Conservation (phyloP, 352 stramenopile genomes). For the Aphanomyces cochlioides region DNA sequence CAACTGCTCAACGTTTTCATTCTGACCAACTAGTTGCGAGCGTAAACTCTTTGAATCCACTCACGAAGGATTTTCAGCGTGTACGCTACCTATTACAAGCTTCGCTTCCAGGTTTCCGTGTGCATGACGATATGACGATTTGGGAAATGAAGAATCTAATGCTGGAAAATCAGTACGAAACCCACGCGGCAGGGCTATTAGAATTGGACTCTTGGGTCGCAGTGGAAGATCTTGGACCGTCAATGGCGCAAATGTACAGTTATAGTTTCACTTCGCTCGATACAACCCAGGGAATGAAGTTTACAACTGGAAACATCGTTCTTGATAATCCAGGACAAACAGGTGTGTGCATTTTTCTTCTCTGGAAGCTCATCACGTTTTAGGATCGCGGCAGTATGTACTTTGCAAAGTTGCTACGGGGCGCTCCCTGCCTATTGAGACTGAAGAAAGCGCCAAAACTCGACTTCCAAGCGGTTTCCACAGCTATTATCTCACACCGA, state of each 20-base stretch:
- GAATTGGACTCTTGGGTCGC: conserved; percentile 74
- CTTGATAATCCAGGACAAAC: conserved; percentile 26
- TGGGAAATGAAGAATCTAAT: conserved; percentile 70
- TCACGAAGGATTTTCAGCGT: conserved; percentile 53
- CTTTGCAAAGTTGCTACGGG: conserved; percentile 74
- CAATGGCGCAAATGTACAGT: conserved; percentile 51
- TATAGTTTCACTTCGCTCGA: conserved; percentile 54
- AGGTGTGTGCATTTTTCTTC: conserved; percentile 31
- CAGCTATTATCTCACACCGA: conserved; percentile 59
- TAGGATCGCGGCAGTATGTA: conserved; percentile 51
- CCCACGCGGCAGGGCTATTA: conserved; percentile 45
- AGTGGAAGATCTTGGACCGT: conserved; percentile 56
- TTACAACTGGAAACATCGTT: conserved; percentile 56
- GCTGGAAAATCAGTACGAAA: conserved; percentile 55
- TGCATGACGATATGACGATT: conserved; percentile 60
- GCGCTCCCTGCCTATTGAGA: conserved; percentile 46
- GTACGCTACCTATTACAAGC: conserved; percentile 63
- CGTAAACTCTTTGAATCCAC: conserved; percentile 24
- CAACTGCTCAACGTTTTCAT: too few species aligned
- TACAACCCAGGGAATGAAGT: conserved; percentile 54
- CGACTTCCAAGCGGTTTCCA: conserved; percentile 58
- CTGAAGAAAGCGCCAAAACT: conserved; percentile 44
- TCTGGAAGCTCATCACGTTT: conserved; percentile 22
- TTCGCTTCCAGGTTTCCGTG: conserved; percentile 46
- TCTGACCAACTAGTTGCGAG: conserved; percentile 14